Evolutionary conservation across 192 early-diverging fungal species (phyloP), one percentile per base, ranked within the genome.

Genomic region (Backusella tuberculispora): DNA sequence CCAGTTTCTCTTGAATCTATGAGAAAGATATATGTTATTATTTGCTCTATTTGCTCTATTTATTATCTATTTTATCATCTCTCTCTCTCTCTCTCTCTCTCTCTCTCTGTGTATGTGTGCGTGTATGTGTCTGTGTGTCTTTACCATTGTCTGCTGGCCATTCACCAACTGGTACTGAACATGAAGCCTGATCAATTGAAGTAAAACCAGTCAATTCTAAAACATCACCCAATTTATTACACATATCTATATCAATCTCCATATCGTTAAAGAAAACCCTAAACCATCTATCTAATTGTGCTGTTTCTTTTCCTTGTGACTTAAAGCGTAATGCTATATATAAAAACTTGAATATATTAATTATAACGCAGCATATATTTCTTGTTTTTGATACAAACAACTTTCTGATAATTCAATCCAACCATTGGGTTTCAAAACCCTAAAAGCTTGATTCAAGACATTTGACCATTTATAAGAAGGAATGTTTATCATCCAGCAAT

Each of bases 401-500:
- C 53, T 68, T 73, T 80, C 78, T 10, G 50, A 63, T 4, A 73
- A 42, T 67, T 80, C 78, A 6, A 80, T 47, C 71, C 66, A 76
- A 19, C 78, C 78, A 50, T 71, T 74, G 8, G 74, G 74, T 47
- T 76, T 72, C n/a, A 80, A 26, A 10, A 80, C 60, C 17, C 78
- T 40, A 71, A 76, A 76, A 1, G 63, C 63, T 46, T 80, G 63
- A 26, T 76, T 40, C 6, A 80, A 63, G 34, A 76, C 45, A 44
- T 46, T 50, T 15, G n/a, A 17, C 78, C 78, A 80, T 45, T 75
- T 50, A 19, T 66, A 29, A 7, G 29, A 43, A 9, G 74, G 71
- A 7, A 64, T 29, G 29, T 69, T 73, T 15, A 56, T 37, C 9
- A 73, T n/a, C 64, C 70, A 75, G 0, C 71, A 42, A 72, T 80